These are phyloP conservation scores for Penicillium coffeae DNA, from an alignment of 495 filamentous ascomycete species.

Conservation along the genomic window DNA sequence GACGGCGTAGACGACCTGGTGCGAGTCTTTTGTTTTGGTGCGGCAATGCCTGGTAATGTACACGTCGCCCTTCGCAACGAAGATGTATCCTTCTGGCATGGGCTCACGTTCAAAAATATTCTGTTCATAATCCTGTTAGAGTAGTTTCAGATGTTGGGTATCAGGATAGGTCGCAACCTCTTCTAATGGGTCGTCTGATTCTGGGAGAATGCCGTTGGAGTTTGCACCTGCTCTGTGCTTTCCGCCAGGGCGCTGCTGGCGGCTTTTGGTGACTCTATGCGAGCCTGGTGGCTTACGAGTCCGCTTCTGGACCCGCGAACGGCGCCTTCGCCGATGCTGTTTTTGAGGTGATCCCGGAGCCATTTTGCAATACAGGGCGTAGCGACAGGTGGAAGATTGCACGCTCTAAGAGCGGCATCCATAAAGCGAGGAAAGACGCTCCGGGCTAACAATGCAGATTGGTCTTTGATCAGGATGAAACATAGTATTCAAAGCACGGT, in stretches of 20 bases:
- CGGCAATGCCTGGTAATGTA: slow-evolving; percentile 51
- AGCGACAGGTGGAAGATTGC: no score
- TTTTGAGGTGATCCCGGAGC: no score
- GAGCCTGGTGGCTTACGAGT: no score
- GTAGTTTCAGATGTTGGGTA: background rate
- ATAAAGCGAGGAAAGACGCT: no score
- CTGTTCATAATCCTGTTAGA: no score
- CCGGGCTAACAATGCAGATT: no score
- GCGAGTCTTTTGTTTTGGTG: slow-evolving; percentile 40
- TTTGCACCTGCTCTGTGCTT: background rate
- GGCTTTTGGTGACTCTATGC: background rate
- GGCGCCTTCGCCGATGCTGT: no score
- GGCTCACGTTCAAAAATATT: slow-evolving; percentile 25
- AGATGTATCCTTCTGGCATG: slow-evolving; percentile 37
- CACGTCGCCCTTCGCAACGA: slow-evolving; percentile 48
- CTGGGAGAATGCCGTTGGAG: slow-evolving; percentile 3
- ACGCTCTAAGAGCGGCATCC: no score
- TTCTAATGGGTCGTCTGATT: slow-evolving; percentile 21
- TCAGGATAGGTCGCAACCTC: slow-evolving; percentile 5
- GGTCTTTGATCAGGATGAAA: no score
- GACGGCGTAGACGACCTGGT: slow-evolving; percentile 39
- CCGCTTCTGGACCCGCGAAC: no score
- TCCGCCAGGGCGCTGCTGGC: background rate
- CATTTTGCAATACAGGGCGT: no score
- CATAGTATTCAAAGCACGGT: no score